Percentiles rank a stretch among this genome's conserved stretches.
Evolutionary conservation across 2,329 filamentous ascomycete species (phyloP).

Genomic region (Biscogniauxia mediterranea): DNA sequence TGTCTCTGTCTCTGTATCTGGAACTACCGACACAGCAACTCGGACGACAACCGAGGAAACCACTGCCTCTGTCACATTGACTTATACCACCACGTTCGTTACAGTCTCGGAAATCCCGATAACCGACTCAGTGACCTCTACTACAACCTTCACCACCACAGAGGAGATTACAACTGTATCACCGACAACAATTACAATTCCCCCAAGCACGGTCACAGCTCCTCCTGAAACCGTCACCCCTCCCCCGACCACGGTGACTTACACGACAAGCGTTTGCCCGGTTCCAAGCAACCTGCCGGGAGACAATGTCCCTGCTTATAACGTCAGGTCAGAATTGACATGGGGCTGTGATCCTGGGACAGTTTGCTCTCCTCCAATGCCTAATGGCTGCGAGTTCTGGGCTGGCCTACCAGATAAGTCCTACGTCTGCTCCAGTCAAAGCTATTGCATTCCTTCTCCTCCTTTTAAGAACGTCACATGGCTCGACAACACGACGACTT

Average conservation of each 20-base stretch:
- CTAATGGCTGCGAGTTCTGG: slow-evolving; percentile 51
- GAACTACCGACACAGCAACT: slow-evolving; percentile 16
- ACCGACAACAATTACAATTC: slow-evolving; percentile 22
- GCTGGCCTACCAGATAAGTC: slow-evolving; percentile 43
- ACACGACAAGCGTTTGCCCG: neutral
- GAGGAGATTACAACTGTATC: slow-evolving; percentile 24
- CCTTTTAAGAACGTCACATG: slow-evolving; percentile 38
- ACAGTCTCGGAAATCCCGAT: slow-evolving; percentile 27
- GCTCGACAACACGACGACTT: slow-evolving; percentile 44
- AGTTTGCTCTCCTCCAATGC: slow-evolving; percentile 53
- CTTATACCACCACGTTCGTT: slow-evolving; percentile 27
- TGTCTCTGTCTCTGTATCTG: slow-evolving; percentile 9
- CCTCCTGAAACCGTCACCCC: slow-evolving; percentile 9
- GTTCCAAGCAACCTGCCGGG: slow-evolving; percentile 11
- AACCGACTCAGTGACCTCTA: slow-evolving; percentile 31
- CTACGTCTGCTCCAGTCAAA: slow-evolving; percentile 44
- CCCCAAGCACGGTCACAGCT: slow-evolving; percentile 10
- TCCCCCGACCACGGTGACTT: slow-evolving; percentile 4
- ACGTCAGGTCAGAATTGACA: slow-evolving; percentile 41
- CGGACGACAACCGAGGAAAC: slow-evolving; percentile 27
- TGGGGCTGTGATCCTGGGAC: slow-evolving; percentile 55
- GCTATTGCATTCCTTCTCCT: slow-evolving; percentile 45
- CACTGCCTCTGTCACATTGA: slow-evolving; percentile 27
- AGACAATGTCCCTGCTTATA: slow-evolving; percentile 23
- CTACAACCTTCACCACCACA: slow-evolving; percentile 30